Base-by-base conservation (phyloP, 2,329 filamentous ascomycete genomes). In the Fusarium agapanthi region DNA sequence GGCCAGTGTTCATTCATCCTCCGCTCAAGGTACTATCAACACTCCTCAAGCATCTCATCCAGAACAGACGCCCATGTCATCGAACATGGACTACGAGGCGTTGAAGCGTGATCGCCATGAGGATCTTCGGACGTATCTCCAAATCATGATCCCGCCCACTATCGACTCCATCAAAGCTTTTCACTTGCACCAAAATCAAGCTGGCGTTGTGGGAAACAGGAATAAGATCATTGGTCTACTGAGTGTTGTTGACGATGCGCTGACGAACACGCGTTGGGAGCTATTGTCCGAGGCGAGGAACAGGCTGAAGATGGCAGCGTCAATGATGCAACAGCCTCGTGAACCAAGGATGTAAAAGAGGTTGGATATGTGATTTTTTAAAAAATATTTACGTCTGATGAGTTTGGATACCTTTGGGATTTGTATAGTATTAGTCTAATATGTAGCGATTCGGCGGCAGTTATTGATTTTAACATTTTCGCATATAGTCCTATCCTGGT, bases 141-240 rank as follows among this genome's bases (percentile, higher is more conserved):
- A 78, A 38, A 77, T 78, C 44, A 78, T 78, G 76, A 77, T 78
- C 4, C 76, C 76, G 12, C 75, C 76, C 6, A 77, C 76, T 0
- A 78, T 78, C 18, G 75, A 77, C 43, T 78, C 76, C 6, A 77
- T 75, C 53, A 78, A 78, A 28, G 76, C 75, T 16, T 78, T 78
- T 16, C 76, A 78, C 28, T 47, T 78, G 20, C 76, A 78, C 18
- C 76, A 78, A 30, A 78, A 78, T n/a, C 76, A 78, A 45, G 76
- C 72, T 5, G 76, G 76, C 4, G 76, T 78, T 4, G 76, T 78
- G 0, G 76, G 76, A 11, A 78, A 78, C 41, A 67, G 76, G 9
- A 78, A 78, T 20, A 78, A 75, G 32, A 73, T 76, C 35, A 74
- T 78, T 41, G 76, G 76, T 4, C 61, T 78, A 7, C 35, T 78